A percentile compares a stretch with the other conserved stretches of the same genome.
Evolutionary conservation across 2,329 filamentous ascomycete genomes (phyloP).

Genomic region (Pseudogymnoascus sp.): DNA sequence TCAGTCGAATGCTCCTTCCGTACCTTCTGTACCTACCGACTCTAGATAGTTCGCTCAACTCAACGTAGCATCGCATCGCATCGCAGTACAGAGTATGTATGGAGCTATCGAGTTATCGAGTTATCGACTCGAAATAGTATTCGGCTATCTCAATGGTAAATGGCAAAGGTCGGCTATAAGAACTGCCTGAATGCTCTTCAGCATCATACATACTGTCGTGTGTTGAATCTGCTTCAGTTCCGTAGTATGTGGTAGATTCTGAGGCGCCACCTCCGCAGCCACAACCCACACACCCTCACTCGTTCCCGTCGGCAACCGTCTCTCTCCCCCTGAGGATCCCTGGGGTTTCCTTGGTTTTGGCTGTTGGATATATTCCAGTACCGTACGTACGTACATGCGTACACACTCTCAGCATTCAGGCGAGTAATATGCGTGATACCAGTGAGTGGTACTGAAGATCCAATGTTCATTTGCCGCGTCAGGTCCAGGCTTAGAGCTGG

Average conservation of each 20-base stretch:
- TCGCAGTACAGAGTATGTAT: neutral
- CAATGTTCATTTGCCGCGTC: conserved; percentile 1
- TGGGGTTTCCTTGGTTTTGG: neutral
- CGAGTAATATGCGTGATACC: neutral
- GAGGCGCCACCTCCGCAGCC: neutral
- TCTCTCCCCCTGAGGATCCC: neutral
- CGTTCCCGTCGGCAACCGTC: neutral
- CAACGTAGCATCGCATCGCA: neutral
- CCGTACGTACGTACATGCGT: neutral
- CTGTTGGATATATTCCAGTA: neutral
- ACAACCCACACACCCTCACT: neutral
- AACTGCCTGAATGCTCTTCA: neutral
- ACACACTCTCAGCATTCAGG: neutral
- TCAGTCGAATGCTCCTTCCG: neutral
- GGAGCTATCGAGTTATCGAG: neutral
- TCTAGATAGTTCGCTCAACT: no score
- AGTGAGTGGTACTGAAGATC: neutral
- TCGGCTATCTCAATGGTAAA: neutral
- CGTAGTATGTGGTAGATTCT: neutral
- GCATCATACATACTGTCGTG: neutral
- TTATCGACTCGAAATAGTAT: neutral
- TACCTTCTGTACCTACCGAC: neutral
- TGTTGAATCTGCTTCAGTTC: neutral
- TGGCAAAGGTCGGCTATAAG: neutral
- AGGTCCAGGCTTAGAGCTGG: neutral